Base-by-base conservation (phyloP, 2,329 filamentous ascomycete genomes). In the Diaporthe sp. region DNA sequence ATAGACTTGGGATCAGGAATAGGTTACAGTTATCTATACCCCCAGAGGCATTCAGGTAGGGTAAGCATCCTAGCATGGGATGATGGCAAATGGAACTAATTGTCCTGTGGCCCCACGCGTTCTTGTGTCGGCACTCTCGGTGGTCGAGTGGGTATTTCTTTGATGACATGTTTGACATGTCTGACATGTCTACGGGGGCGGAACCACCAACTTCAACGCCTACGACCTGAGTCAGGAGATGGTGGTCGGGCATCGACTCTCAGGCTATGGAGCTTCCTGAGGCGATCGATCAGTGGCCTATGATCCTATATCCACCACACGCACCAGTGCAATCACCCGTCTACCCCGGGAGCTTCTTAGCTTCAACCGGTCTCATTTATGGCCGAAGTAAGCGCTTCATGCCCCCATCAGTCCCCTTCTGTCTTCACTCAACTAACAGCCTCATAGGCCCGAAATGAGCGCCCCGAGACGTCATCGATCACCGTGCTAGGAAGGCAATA, bases 1-100 rank as follows among this genome's bases (percentile, higher is more conserved):
- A 75, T 75, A 75, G 63, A 77, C 61, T 71, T 51, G 57, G 55
- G 70, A 67, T 75, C 63, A 73, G 55, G 73, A 71, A 73, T 75
- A 75, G 63, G 70, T 75, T 72, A 75, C 70, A 77, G 63, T 74
- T 60, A 73, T 73, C 71, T 77, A 77, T 77, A 77, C 73, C 76
- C 75, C 76, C 47, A 72, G 73, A 76, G 75, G 57, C 76, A 75
- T 73, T 73, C 63, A 67, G 61, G 65, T 53, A 72, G 47, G 71
- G 68, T 63, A 75, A 44, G 51, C 57, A 67, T 39, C 44, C 49
- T 42, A 51, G 42, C 57, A 67, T 51, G 37, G 70, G 44, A 44
- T 75, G 71, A 65, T 44, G 47, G 61, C 34, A 71, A 74, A 74
- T 74, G 65, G 49, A 74, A 73, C 42, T 58, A 71, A 34, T 51